Conservation (phyloP, 225 moss, liverwort and hornwort species). For the Thuidium tamariscinum region DNA sequence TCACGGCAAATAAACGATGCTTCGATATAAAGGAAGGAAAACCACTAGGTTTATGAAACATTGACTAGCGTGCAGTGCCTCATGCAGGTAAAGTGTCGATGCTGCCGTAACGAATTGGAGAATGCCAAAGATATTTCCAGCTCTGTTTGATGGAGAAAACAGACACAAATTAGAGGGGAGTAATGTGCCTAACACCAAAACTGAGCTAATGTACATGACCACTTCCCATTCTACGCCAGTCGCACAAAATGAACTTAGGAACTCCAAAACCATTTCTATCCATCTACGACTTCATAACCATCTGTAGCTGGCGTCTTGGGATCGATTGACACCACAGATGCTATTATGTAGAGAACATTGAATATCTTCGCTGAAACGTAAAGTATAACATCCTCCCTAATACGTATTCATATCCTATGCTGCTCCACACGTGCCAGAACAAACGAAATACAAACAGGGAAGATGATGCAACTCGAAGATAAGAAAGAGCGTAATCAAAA, state of each 20-base stretch:
- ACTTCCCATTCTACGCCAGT: background rate
- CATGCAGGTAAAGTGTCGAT: background rate
- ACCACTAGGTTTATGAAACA: background rate
- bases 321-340: background rate
- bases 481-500: background rate
- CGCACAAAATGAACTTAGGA: background rate
- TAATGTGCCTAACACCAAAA: background rate
- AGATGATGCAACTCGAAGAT: background rate
- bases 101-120: background rate
- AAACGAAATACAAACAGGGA: background rate
- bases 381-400: background rate
- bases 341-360: no score
- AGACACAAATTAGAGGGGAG: background rate
- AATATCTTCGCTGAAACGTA: background rate
- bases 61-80: background rate
- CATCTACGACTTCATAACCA: background rate
- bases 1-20: background rate
- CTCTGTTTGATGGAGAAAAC: background rate
- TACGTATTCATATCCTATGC: no score
- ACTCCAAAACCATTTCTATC: background rate
- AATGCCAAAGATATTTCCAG: background rate
- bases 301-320: background rate
- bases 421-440: background rate
- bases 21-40: background rate
- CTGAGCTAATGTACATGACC: background rate